Evolutionary conservation across 2,329 filamentous ascomycete genomes (phyloP).

Genomic region (Xylaria sp.): DNA sequence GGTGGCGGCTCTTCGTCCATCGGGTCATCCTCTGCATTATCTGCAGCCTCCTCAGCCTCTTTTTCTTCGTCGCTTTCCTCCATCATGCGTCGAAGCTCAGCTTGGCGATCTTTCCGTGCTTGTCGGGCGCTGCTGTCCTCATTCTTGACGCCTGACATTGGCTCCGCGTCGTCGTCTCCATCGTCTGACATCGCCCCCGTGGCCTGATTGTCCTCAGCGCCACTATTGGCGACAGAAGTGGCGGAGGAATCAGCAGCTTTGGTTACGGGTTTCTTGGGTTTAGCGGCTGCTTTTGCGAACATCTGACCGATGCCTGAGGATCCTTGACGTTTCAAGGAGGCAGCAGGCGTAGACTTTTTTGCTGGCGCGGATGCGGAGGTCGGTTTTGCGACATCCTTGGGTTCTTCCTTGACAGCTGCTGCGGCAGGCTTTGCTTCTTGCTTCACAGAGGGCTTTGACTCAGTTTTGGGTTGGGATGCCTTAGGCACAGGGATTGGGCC

Average conservation of each 20-base stretch:
- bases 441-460: conserved; percentile 48
- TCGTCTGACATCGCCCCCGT: conserved; percentile 48
- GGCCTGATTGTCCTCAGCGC: conserved; percentile 39
- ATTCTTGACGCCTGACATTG: conserved; percentile 42
- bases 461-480: conserved; percentile 46
- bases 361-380: conserved; percentile 50
- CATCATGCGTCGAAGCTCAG: conserved; percentile 51
- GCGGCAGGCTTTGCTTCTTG: conserved; percentile 52
- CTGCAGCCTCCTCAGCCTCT: conserved; percentile 41
- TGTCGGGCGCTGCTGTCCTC: conserved; percentile 43
- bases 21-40: conserved; percentile 44
- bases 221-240: conserved; percentile 33
- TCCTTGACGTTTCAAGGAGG: conserved; percentile 62
- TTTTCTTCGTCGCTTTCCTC: conserved; percentile 50
- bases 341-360: conserved; percentile 53
- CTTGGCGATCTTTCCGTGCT: conserved; percentile 46
- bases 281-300: conserved; percentile 50
- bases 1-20: conserved; percentile 44
- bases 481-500: conserved; percentile 44
- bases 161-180: conserved; percentile 49
- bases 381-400: conserved; percentile 48
- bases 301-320: conserved; percentile 52
- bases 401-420: conserved; percentile 52
- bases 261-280: conserved; percentile 48
- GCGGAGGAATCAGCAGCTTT: conserved; percentile 33